Conservation (phyloP, 768 basidiomycete genomes). For the Xerocomellus intermedius region DNA sequence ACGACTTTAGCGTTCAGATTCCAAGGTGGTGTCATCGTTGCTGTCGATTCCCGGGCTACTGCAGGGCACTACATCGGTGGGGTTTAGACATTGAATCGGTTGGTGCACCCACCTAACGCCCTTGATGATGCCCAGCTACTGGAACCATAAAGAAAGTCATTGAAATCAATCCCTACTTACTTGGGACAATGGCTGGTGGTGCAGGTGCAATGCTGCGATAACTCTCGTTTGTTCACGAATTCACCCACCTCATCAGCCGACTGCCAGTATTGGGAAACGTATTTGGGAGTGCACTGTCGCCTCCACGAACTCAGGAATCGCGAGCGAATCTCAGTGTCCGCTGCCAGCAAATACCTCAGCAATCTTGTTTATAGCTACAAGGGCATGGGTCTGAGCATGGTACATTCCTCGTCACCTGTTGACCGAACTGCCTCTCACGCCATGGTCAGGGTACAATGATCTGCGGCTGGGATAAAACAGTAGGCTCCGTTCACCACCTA, state of each 20-base stretch:
- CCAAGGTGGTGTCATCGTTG: conserved; percentile 96
- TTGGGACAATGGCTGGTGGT: conserved; percentile 99
- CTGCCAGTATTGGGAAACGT: conserved; percentile 98
- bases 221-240: background rate
- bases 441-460: conserved; percentile 91
- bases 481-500: conserved; percentile 35
- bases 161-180: conserved; percentile 96
- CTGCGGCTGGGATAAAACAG: conserved; percentile 99
- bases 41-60: conserved; percentile 97
- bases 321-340: conserved; percentile 98
- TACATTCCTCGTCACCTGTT: conserved; percentile 36
- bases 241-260: conserved; percentile 55
- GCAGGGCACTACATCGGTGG: conserved; percentile 95
- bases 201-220: conserved; percentile 61
- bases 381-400: conserved; percentile 99
- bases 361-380: conserved; percentile 98
- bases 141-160: conserved; percentile 99
- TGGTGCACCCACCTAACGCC: background rate
- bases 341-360: conserved; percentile 95
- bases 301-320: conserved; percentile 94
- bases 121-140: conserved; percentile 54
- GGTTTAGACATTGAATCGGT: conserved; percentile 25
- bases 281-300: conserved; percentile 96
- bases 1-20: conserved; percentile 97
- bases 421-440: conserved; percentile 1